These are phyloP conservation scores for Cadophora luteo-olivacea DNA, from an alignment of 2,329 filamentous ascomycete species.

Conservation along the genomic window DNA sequence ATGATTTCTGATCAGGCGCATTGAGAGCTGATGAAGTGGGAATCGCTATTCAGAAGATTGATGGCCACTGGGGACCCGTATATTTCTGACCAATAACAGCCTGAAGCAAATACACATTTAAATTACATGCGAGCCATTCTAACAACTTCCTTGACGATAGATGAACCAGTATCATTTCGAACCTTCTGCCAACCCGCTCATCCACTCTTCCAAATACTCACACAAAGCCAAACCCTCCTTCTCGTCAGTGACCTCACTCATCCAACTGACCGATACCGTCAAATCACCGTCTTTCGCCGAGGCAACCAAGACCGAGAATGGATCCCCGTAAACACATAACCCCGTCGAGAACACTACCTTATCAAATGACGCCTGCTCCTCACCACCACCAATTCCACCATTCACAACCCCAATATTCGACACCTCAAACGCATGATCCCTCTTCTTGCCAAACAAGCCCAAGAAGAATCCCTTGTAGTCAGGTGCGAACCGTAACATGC, in stretches of 20 bases:
- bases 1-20: too few relatives aligned
- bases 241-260: slow-evolving; percentile 27
- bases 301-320: slow-evolving; percentile 27
- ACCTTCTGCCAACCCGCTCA: slow-evolving; percentile 22
- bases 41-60: too few relatives aligned
- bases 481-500: slow-evolving; percentile 50
- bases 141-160: too few relatives aligned
- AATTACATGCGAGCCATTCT: too few relatives aligned
- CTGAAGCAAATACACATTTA: too few relatives aligned
- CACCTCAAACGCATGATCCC: slow-evolving; percentile 56
- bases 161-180: too few relatives aligned
- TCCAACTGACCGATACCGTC: slow-evolving; percentile 29
- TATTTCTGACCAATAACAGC: too few relatives aligned
- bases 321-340: slow-evolving; percentile 29
- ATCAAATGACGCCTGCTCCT: slow-evolving; percentile 30
- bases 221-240: slow-evolving; percentile 23
- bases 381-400: slow-evolving; percentile 25
- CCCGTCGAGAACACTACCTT: slow-evolving; percentile 24
- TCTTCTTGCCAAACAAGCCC: slow-evolving; percentile 51
- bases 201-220: slow-evolving; percentile 13
- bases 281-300: slow-evolving; percentile 33
- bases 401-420: slow-evolving; percentile 58
- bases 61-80: too few relatives aligned
- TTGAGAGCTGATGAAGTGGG: too few relatives aligned
- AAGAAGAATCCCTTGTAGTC: slow-evolving; percentile 53